Percentiles rank a stretch among this genome's conserved stretches.
phyloP scores from a whole-genome alignment of 2,329 filamentous ascomycete species.

The Hymenoscyphus scutula region DNA sequence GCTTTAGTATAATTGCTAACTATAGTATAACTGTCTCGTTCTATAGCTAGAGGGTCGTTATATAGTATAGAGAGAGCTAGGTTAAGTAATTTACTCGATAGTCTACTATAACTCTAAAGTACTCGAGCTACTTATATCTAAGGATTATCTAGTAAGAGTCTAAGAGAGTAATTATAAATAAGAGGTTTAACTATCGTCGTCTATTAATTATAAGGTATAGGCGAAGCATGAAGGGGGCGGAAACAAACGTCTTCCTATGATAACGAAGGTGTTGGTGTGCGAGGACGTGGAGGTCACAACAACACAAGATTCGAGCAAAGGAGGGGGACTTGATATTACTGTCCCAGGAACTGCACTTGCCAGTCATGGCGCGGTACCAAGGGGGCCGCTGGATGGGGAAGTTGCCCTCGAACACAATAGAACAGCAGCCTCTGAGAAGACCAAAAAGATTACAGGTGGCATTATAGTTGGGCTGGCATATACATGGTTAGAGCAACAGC shows the following conservation, averaged over 20 bases:
- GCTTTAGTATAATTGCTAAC: no score
- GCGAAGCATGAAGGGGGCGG: background rate
- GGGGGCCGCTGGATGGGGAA: background rate
- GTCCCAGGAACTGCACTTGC: background rate
- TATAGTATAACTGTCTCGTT: no score
- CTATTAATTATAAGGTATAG: no score
- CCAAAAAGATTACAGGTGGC: background rate
- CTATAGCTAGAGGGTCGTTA: no score
- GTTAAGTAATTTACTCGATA: no score
- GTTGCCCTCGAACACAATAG: background rate
- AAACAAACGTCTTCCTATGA: background rate
- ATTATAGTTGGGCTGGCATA: constrained; percentile 3
- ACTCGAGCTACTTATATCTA: no score
- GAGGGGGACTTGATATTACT: background rate
- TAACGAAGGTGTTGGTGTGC: background rate
- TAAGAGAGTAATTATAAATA: no score
- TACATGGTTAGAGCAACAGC: background rate
- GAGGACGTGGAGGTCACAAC: background rate
- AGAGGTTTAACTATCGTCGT: no score
- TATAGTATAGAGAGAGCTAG: no score
- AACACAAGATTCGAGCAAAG: background rate
- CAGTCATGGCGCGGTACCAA: background rate
- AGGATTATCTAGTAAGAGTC: no score
- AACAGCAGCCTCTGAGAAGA: background rate
- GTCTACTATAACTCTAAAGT: no score